Percentiles rank a stretch among this genome's conserved stretches.
These are phyloP conservation scores for Xerocomellus amylosporus DNA, from an alignment of 768 basidiomycete genomes.

Conservation along the genomic window DNA sequence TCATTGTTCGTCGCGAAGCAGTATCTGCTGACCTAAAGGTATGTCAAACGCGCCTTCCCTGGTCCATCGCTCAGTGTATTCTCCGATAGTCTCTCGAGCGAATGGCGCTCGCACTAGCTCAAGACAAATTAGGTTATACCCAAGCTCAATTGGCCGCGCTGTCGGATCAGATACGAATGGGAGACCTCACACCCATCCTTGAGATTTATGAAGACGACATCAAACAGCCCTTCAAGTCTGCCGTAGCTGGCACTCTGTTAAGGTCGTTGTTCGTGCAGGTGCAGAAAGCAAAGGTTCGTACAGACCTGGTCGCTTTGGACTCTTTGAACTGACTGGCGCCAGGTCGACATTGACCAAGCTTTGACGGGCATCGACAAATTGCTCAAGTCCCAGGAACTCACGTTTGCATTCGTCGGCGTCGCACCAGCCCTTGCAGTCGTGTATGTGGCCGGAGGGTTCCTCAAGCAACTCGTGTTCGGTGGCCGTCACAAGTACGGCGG, in stretches of 20 bases:
- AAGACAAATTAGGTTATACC: conserved; percentile 71
- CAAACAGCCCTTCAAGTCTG: conserved; percentile 79
- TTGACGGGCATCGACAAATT: conserved; percentile 90
- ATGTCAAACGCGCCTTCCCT: conserved; percentile 18
- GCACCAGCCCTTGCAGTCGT: conserved; percentile 84
- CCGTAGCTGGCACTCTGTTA: conserved; percentile 74
- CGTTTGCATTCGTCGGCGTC: conserved; percentile 95
- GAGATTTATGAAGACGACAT: conserved; percentile 91
- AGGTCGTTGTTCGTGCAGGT: conserved; percentile 88
- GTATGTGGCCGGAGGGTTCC: conserved; percentile 59
- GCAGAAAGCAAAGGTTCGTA: conserved; percentile 85
- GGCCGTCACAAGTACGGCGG: conserved; percentile 60
- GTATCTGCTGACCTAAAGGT: conserved; percentile 85
- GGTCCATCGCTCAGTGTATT: not conserved
- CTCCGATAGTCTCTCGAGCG: conserved; percentile 78
- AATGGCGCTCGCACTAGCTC: conserved; percentile 84
- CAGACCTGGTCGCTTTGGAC: not conserved
- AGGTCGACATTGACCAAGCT: conserved; percentile 93
- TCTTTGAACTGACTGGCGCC: conserved; percentile 1
- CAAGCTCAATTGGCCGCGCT: conserved; percentile 63
- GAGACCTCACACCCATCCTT: conserved; percentile 85
- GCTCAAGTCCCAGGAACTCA: conserved; percentile 90
- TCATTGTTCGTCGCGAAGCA: conserved; percentile 77
- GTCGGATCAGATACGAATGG: conserved; percentile 62
- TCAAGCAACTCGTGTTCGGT: conserved; percentile 49